These are phyloP conservation scores for Colletotrichum sp. DNA, from an alignment of 2,329 filamentous ascomycete genomes.

Conservation along the genomic window DNA sequence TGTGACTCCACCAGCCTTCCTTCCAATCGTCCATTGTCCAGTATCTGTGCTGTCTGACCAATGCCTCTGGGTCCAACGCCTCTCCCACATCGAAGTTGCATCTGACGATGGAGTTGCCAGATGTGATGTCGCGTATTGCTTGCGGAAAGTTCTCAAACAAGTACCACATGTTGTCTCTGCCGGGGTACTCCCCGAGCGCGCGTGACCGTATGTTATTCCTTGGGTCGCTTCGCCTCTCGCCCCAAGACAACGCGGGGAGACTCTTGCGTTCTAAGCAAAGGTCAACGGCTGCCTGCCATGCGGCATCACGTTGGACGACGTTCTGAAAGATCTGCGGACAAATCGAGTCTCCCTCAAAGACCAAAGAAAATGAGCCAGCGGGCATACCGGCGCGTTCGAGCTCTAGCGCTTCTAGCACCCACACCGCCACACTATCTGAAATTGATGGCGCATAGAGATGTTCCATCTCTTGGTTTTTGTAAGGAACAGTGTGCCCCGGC, in stretches of 20 bases:
- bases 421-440: background rate
- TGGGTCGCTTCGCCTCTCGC: background rate
- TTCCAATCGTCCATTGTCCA: background rate
- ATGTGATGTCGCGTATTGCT: background rate
- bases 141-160: background rate
- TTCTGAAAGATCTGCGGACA: background rate
- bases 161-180: background rate
- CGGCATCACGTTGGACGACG: background rate
- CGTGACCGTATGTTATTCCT: too few species aligned
- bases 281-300: background rate
- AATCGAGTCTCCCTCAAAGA: background rate
- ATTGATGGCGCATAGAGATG: background rate
- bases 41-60: background rate
- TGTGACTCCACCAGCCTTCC: fast-evolving
- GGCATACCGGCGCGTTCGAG: background rate
- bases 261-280: background rate
- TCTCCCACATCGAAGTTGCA: background rate
- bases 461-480: background rate
- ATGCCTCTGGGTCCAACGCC: background rate
- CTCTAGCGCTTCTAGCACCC: background rate
- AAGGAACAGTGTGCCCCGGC: background rate
- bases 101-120: background rate
- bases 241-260: background rate
- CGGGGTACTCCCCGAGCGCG: background rate
- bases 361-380: background rate